Conservation (phyloP, 2,329 filamentous ascomycete genomes). For the Cercospora sp. region DNA sequence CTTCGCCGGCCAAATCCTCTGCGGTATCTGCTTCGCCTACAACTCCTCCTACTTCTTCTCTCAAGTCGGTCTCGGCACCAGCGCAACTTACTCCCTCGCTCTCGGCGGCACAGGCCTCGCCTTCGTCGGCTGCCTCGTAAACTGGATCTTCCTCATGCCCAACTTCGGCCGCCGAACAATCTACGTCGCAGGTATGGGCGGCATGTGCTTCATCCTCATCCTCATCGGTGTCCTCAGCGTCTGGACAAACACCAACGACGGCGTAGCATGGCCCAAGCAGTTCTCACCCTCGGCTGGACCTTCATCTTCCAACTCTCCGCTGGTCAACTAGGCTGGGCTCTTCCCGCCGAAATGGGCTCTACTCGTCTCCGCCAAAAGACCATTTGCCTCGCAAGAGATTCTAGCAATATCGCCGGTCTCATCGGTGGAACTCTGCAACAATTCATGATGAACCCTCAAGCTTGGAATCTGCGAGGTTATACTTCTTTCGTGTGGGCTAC, state of each 20-base stretch:
- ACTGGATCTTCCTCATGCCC: slow-evolving; percentile 39
- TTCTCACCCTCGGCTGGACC: slow-evolving; percentile 28
- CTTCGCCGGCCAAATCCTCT: slow-evolving; percentile 40
- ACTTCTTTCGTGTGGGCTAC: slow-evolving; percentile 46
- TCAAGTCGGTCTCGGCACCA: slow-evolving; percentile 39
- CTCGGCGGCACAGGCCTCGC: slow-evolving; percentile 42
- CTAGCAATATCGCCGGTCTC: slow-evolving; percentile 32
- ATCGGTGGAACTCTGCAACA: slow-evolving; percentile 25
- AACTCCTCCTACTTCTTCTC: slow-evolving; percentile 42
- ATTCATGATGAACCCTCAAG: slow-evolving; percentile 34
- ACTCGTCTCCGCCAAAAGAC: slow-evolving; percentile 35
- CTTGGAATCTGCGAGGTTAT: slow-evolving; percentile 28
- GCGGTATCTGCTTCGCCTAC: slow-evolving; percentile 37
- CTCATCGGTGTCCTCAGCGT: slow-evolving; percentile 32
- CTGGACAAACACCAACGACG: slow-evolving; percentile 16
- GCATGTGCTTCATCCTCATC: slow-evolving; percentile 25
- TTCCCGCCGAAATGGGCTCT: slow-evolving; percentile 35
- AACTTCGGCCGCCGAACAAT: slow-evolving; percentile 41
- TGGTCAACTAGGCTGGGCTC: slow-evolving; percentile 31
- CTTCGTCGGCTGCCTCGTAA: slow-evolving; percentile 37
- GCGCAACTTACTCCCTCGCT: slow-evolving; percentile 38
- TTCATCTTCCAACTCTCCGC: slow-evolving; percentile 32
- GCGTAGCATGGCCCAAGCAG: slow-evolving; percentile 30
- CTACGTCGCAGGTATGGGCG: slow-evolving; percentile 36
- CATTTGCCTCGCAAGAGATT: slow-evolving; percentile 31